Evolutionary conservation across 2,329 filamentous ascomycete species (phyloP), one percentile per base, ranked within the genome.

Genomic region (Triangularia setosa): DNA sequence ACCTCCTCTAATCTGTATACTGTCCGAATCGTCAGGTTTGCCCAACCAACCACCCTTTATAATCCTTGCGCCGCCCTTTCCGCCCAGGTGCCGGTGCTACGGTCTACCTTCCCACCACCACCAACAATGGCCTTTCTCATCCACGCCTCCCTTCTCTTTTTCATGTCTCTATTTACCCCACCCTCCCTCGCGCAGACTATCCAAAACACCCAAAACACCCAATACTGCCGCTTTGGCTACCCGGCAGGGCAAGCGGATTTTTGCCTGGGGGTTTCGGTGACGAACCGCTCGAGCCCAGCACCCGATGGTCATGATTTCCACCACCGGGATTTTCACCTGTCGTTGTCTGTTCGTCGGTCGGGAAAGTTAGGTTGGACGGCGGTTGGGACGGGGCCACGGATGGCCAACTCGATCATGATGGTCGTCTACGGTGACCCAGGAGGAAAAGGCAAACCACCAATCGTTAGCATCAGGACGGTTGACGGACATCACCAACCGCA

Each of bases 401-500:
- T 69, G 68, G 61, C 64, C 12, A 62, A 62, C 11, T 60, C 67
- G 8, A 30, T 68, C 1, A 69, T 69, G 65, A 61, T 69, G 58
- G 61, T 69, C 30, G 62, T 68, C 44, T 69, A 68, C 40, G 68
- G 68, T 48, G 64, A 67, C 48, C 68, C 68, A 0, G 8, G 8
- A 2, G 12, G 48, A 4, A 58, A 63, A 5, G 40, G 27, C 25
- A 33, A 28, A 18, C 44, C 57, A 21, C 68, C 68, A 6, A 48
- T 64, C 12, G 60, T 69, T 14, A 69, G 68, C 52, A 63, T 69
- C 28, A 55, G 68, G 35, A 66, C 62, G 8, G 52, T 40, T 6
- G 62, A 64, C 24, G 65, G 67, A 12, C 67, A 69, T 57, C 63
- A 65, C 33, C 65, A 67, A 23, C 67, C 67, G 4, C 28, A 18